phyloP scores from a whole-genome alignment of 306 rosid species.

The Mucuna pruriens region DNA sequence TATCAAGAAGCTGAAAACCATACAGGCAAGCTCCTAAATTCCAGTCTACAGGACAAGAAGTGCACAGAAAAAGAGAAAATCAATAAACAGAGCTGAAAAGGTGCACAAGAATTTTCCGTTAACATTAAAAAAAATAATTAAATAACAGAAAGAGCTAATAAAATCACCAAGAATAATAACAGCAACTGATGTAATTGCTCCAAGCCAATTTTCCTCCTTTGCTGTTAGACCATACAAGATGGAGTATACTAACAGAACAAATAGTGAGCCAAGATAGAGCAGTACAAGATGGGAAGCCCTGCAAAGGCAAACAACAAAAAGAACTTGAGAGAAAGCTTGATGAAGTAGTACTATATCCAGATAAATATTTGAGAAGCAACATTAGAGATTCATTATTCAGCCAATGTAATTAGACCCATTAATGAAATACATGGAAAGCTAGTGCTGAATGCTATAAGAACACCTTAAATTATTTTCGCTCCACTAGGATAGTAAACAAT shows the following conservation, averaged over 20 bases:
- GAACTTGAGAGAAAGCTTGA: conserved; percentile 12
- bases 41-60: conserved; percentile 75
- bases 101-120: conserved; percentile 28
- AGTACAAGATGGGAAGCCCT: conserved; percentile 98
- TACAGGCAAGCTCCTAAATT: conserved; percentile 98
- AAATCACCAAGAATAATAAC: conserved; percentile 90
- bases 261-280: conserved; percentile 92
- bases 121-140: conserved; percentile 16
- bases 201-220: conserved; percentile 90
- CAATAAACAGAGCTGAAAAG: conserved; percentile 22
- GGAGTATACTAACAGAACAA: conserved; percentile 87
- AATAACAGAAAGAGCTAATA: conserved; percentile 30
- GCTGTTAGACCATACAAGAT: conserved; percentile 79
- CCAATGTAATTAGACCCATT: background rate
- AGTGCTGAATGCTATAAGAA: conserved; percentile 11
- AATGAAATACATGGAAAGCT: conserved; percentile 7
- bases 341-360: background rate
- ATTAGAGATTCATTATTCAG: conserved; percentile 16
- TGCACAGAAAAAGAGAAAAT: conserved; percentile 25
- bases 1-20: conserved; percentile 91
- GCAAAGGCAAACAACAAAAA: conserved; percentile 38
- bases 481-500: conserved; percentile 9
- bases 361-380: conserved; percentile 18
- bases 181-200: conserved; percentile 94
- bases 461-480: conserved; percentile 9